Evolutionary conservation across 164 flowering plant genomes (phyloP).

Genomic region (Stephania yunnanensis): DNA sequence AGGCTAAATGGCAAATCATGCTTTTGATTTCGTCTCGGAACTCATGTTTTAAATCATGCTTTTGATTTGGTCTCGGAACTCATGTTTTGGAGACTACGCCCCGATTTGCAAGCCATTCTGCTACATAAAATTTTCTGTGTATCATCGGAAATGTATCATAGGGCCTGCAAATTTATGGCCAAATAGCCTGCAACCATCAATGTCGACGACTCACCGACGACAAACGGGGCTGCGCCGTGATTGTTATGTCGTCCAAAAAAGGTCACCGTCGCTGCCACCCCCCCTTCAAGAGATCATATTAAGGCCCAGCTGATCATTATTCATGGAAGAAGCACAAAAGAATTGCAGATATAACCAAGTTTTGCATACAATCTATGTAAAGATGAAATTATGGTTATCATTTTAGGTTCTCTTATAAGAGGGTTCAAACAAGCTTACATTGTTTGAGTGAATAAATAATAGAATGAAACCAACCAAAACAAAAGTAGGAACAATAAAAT

Average conservation of each 20-base stretch:
- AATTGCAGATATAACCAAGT: not conserved
- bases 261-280: not conserved
- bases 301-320: not conserved
- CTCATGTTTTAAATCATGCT: too few relatives aligned
- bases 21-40: too few relatives aligned
- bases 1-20: too few relatives aligned
- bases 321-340: not conserved
- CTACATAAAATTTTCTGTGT: too few relatives aligned
- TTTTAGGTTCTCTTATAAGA: not conserved
- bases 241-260: not conserved
- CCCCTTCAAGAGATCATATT: not conserved
- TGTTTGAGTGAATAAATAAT: not conserved
- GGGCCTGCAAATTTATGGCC: not conserved
- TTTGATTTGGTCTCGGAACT: too few relatives aligned
- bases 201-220: not conserved
- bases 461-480: not conserved
- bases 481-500: not conserved
- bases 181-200: not conserved
- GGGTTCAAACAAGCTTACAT: conserved; percentile 1
- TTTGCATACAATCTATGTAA: not conserved
- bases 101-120: too few relatives aligned
- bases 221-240: too few relatives aligned
- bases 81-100: too few relatives aligned
- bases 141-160: not conserved
- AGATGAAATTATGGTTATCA: not conserved